phyloP scores from a whole-genome alignment of 176 grass and related monocot species.

The Carex littledalei region DNA sequence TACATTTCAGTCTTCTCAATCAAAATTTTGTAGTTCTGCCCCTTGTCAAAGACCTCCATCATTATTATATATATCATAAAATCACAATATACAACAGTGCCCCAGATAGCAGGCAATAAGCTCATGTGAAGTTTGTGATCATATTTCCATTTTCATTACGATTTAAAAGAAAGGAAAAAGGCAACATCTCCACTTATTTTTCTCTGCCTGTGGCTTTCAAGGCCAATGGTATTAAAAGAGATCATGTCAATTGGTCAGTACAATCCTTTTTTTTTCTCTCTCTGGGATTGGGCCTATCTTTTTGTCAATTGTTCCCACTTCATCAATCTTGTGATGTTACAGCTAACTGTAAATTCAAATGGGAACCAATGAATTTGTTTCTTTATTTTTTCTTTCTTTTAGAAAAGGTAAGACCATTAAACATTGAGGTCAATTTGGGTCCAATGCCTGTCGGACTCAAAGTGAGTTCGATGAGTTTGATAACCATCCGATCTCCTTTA shows the following conservation, averaged over 20 bases:
- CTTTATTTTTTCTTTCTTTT: not conserved
- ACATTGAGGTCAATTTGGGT: no score
- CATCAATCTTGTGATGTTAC: not conserved
- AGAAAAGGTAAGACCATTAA: not conserved
- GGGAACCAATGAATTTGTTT: not conserved
- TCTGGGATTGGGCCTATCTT: no score
- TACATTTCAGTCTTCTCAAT: no score
- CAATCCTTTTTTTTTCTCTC: not conserved
- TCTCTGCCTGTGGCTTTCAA: no score
- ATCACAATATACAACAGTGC: not conserved
- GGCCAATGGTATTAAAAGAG: not conserved
- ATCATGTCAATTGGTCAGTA: not conserved
- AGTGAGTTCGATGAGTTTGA: no score
- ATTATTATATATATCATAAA: not conserved
- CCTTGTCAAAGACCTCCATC: no score
- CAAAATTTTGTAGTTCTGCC: no score
- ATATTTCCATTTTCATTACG: not conserved
- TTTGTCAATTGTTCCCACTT: conserved; percentile 15
- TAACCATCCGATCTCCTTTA: no score
- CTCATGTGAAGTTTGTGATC: not conserved
- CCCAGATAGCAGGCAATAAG: not conserved
- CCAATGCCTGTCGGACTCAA: no score
- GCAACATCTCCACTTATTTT: no score
- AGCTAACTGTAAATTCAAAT: not conserved
- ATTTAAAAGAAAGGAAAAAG: no score